Conservation (phyloP, 2,329 filamentous ascomycete species). For the Thielaviopsis euricoi region DNA sequence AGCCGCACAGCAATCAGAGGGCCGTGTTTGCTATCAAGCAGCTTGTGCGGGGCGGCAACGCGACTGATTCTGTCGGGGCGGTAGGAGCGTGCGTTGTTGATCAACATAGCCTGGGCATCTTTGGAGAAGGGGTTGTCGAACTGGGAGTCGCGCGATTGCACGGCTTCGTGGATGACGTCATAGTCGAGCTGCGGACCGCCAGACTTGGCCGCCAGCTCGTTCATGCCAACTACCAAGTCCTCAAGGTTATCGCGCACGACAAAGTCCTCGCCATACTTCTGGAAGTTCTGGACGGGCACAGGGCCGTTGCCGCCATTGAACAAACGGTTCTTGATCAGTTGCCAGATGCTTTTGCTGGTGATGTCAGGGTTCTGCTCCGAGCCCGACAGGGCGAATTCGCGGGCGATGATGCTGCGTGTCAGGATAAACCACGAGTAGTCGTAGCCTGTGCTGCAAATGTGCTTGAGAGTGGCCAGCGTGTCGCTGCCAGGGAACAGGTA, state of each 20-base stretch:
- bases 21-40: conserved; percentile 37
- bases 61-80: conserved; percentile 35
- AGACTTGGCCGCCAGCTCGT: conserved; percentile 31
- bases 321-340: conserved; percentile 31
- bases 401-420: conserved; percentile 39
- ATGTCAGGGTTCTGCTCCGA: conserved; percentile 48
- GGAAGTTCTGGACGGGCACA: conserved; percentile 38
- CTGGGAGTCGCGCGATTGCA: conserved; percentile 38
- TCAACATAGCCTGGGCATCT: conserved; percentile 45
- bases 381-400: conserved; percentile 44
- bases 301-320: conserved; percentile 34
- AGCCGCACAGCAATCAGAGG: conserved; percentile 44
- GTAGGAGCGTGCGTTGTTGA: conserved; percentile 38
- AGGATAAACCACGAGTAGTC: conserved; percentile 49
- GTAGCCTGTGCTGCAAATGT: conserved; percentile 43
- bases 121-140: conserved; percentile 40
- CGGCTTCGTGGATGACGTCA: conserved; percentile 26
- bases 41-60: conserved; percentile 34
- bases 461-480: conserved; percentile 38
- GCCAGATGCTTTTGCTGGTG: conserved; percentile 38
- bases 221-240: conserved; percentile 42
- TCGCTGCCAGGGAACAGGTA: conserved; percentile 40
- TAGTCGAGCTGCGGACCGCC: conserved; percentile 31
- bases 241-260: conserved; percentile 38
- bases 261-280: conserved; percentile 42